These are phyloP conservation scores for Magnusiomyces suaveolens DNA, from an alignment of 1,139 yeast species.

Conservation along the genomic window DNA sequence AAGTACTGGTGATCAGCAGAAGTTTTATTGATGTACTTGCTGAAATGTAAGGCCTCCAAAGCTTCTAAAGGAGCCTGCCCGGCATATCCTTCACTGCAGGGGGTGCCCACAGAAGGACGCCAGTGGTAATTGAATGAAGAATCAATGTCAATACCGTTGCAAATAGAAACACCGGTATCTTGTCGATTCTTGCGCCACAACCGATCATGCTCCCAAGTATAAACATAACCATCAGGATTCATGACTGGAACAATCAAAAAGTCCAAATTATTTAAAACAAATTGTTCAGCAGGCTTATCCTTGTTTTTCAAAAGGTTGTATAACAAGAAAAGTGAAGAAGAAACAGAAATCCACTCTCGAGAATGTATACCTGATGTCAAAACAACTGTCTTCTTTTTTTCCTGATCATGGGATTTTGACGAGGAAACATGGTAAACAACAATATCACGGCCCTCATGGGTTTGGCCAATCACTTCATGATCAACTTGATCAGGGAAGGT, in stretches of 20 bases:
- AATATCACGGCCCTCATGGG: constrained; percentile 63
- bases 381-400: constrained; percentile 53
- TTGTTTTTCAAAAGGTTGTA: constrained; percentile 48
- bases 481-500: constrained; percentile 49
- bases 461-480: constrained; percentile 60
- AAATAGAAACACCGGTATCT: constrained; percentile 52
- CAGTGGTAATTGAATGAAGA: constrained; percentile 75
- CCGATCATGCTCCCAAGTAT: constrained; percentile 70
- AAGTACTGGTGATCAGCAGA: constrained; percentile 50
- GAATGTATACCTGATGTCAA: constrained; percentile 83
- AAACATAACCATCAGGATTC: constrained; percentile 86
- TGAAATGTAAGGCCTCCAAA: constrained; percentile 56
- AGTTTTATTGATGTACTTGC: constrained; percentile 49
- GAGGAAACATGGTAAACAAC: constrained; percentile 52
- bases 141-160: constrained; percentile 80
- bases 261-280: constrained; percentile 42
- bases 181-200: constrained; percentile 88
- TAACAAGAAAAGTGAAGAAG: constrained; percentile 56
- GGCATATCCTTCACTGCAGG: constrained; percentile 54
- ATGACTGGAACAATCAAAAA: constrained; percentile 71
- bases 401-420: constrained; percentile 36
- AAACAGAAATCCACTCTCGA: constrained; percentile 79
- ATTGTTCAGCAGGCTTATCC: constrained; percentile 23
- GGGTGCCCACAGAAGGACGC: constrained; percentile 47
- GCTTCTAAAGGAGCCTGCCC: constrained; percentile 76